Conservation (phyloP, 192 early-diverging fungal species). For the Globomyces pollinis-pini region DNA sequence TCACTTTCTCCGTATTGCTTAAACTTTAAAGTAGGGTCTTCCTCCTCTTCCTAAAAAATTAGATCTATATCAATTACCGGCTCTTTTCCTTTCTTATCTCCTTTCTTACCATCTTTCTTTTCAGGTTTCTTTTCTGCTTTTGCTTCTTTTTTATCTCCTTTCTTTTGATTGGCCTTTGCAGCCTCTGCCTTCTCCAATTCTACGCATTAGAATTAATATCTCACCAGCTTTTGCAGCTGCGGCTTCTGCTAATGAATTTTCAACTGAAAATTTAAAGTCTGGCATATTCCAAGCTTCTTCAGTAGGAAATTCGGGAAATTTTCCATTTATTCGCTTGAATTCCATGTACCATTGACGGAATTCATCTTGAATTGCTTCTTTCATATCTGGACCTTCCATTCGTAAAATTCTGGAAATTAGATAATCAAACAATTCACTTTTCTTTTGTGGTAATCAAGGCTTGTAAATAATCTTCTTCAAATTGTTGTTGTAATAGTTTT, state of each 20-base stretch:
- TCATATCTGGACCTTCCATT: conserved; percentile 58
- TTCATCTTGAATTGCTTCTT: conserved; percentile 50
- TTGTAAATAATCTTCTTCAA: conserved; percentile 57
- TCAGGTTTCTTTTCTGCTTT: conserved; percentile 18
- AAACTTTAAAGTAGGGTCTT: conserved; percentile 29
- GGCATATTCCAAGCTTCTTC: conserved; percentile 45
- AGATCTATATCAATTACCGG: not conserved
- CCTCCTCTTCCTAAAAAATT: conserved; percentile 41
- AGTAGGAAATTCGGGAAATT: conserved; percentile 54
- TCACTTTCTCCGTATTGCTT: conserved; percentile 46
- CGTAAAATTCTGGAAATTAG: conserved; percentile 53
- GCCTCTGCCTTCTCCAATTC: conserved; percentile 20
- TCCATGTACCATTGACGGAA: conserved; percentile 64
- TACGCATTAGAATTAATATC: conserved; percentile 3
- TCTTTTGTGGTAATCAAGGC: conserved; percentile 50
- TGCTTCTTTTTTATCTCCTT: conserved; percentile 18
- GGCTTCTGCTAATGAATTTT: conserved; percentile 11
- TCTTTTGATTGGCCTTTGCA: conserved; percentile 16
- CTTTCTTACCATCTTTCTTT: conserved; percentile 21
- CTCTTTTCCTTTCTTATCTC: not conserved
- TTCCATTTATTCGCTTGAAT: conserved; percentile 45
- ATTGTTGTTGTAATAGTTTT: conserved; percentile 48
- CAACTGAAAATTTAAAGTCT: conserved; percentile 39
- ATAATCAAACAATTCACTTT: too few relatives aligned
- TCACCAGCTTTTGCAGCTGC: conserved; percentile 5